Evolutionary conservation across 345 rosid species (phyloP).

Genomic region (Orychophragmus violaceus): DNA sequence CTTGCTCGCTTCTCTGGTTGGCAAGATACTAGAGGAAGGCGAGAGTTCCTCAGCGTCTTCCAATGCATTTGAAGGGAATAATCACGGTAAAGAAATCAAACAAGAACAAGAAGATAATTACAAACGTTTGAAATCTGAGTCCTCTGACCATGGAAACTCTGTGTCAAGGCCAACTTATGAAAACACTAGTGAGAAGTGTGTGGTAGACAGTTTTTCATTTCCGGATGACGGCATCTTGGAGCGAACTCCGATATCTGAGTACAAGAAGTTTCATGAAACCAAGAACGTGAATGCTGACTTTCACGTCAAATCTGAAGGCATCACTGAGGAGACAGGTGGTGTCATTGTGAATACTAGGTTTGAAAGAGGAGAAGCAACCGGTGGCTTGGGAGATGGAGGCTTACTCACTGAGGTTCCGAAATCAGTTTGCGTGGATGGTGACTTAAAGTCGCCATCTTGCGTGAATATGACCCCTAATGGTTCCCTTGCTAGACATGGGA

Average conservation of each 20-base stretch:
- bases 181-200: slow-evolving; percentile 32
- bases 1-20: slow-evolving; percentile 90
- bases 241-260: slow-evolving; percentile 32
- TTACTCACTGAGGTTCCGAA: slow-evolving; percentile 33
- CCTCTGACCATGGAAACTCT: slow-evolving; percentile 44
- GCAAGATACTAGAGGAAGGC: slow-evolving; percentile 71
- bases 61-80: slow-evolving; percentile 62
- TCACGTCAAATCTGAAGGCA: slow-evolving; percentile 24
- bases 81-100: slow-evolving; percentile 33
- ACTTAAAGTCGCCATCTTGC: slow-evolving; percentile 35
- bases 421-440: slow-evolving; percentile 31
- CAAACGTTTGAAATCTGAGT: slow-evolving; percentile 45
- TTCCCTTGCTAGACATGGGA: slow-evolving; percentile 54
- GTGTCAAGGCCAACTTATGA: slow-evolving; percentile 33
- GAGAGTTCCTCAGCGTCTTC: slow-evolving; percentile 75
- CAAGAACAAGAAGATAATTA: slow-evolving; percentile 32
- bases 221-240: slow-evolving; percentile 39
- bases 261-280: slow-evolving; percentile 19
- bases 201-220: slow-evolving; percentile 31
- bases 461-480: slow-evolving; percentile 33
- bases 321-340: slow-evolving; percentile 33
- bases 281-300: slow-evolving; percentile 16
- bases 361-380: slow-evolving; percentile 25
- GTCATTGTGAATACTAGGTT: slow-evolving; percentile 34
- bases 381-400: slow-evolving; percentile 34